Evolutionary conservation across 495 filamentous ascomycete genomes (phyloP).

Genomic region (Xylaria curta): DNA sequence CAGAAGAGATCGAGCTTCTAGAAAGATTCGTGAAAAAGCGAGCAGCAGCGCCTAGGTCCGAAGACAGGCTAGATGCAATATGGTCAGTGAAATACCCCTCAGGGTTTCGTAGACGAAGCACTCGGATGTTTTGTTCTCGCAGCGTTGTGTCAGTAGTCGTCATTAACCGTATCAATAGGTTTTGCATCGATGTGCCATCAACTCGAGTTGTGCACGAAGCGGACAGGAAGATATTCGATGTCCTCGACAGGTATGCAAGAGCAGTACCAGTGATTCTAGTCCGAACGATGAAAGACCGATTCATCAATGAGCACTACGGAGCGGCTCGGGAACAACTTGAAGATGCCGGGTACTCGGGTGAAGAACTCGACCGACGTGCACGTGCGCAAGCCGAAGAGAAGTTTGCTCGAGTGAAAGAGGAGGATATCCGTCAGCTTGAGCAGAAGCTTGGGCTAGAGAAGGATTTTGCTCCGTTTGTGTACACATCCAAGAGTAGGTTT

Average conservation of each 20-base stretch:
- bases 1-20: conserved; percentile 23
- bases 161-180: conserved; percentile 8
- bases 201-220: conserved; percentile 28
- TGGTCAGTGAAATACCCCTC: conserved; percentile 11
- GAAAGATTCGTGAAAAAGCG: conserved; percentile 26
- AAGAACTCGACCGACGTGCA: conserved; percentile 23
- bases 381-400: conserved; percentile 27
- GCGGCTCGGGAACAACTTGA: conserved; percentile 26
- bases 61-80: conserved; percentile 28
- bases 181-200: conserved; percentile 27
- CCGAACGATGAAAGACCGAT: conserved; percentile 28
- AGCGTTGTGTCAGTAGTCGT: neutral
- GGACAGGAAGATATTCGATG: conserved; percentile 24
- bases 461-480: conserved; percentile 27
- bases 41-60: conserved; percentile 12
- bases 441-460: conserved; percentile 27
- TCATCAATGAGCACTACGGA: conserved; percentile 28
- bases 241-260: conserved; percentile 20
- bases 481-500: conserved; percentile 26
- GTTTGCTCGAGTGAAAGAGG: conserved; percentile 19
- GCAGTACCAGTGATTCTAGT: conserved; percentile 25
- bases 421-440: conserved; percentile 26
- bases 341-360: conserved; percentile 18
- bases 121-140: neutral
- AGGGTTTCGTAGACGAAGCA: neutral